Evolutionary conservation across 768 basidiomycete species (phyloP).

Genomic region (Kwoniella botswanensis): DNA sequence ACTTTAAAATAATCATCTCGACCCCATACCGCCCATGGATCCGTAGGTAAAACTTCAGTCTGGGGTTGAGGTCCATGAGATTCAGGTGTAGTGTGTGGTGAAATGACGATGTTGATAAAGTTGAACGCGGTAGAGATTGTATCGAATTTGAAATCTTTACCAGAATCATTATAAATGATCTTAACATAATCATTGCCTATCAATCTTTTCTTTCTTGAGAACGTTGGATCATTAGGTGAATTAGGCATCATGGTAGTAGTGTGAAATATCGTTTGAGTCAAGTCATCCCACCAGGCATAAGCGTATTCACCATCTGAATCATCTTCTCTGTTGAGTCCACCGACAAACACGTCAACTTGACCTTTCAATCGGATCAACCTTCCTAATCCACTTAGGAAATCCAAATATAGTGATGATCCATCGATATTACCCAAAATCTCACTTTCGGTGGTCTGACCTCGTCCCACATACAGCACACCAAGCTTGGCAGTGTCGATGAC

Average conservation of each 20-base stretch:
- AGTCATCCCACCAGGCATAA: conserved; percentile 99
- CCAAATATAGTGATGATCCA: conserved; percentile 92
- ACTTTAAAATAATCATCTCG: conserved; percentile 97
- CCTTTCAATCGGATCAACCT: conserved; percentile 84
- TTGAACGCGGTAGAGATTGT: conserved; percentile 92
- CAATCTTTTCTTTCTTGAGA: conserved; percentile 86
- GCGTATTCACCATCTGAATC: conserved; percentile 95
- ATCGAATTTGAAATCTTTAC: conserved; percentile 80
- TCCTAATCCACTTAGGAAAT: conserved; percentile 89
- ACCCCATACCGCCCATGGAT: conserved; percentile 60
- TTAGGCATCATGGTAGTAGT: conserved; percentile 98
- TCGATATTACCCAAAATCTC: conserved; percentile 89
- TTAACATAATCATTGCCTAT: conserved; percentile 97
- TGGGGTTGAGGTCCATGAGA: conserved; percentile 22
- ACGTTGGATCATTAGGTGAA: conserved; percentile 59
- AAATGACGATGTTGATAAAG: conserved; percentile 95
- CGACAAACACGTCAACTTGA: conserved; percentile 89
- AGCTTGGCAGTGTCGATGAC: conserved; percentile 98
- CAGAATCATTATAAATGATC: conserved; percentile 97
- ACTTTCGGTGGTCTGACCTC: conserved; percentile 79
- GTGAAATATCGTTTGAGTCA: conserved; percentile 91
- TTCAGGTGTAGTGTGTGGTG: conserved; percentile 64
- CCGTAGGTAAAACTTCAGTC: conserved; percentile 12
- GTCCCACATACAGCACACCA: conserved; percentile 92
- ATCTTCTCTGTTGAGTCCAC: conserved; percentile 74